These are phyloP conservation scores for Suhomyces ambrosiae DNA, from an alignment of 1,139 yeast genomes.

Conservation along the genomic window DNA sequence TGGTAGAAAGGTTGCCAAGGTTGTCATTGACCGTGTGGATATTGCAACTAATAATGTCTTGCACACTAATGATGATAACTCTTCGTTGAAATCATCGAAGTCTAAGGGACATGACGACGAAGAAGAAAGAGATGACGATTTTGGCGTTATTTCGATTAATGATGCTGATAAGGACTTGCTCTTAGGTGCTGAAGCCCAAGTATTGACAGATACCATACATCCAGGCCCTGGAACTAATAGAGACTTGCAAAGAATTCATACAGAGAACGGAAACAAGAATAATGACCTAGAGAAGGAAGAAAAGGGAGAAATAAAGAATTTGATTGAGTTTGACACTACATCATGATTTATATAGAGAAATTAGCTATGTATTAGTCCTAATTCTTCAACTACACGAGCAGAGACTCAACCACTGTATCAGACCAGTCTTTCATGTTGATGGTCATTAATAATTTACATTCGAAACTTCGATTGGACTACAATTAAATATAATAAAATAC, in stretches of 20 bases:
- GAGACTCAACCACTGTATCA: no score
- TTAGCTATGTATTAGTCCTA: neutral
- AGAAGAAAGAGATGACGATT: constrained; percentile 51
- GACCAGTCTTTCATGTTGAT: no score
- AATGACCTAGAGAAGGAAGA: neutral
- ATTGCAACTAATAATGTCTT: constrained; percentile 42
- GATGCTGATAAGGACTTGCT: constrained; percentile 50
- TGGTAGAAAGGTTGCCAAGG: constrained; percentile 86
- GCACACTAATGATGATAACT: constrained; percentile 22
- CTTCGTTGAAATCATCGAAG: constrained; percentile 31
- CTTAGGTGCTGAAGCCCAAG: constrained; percentile 51
- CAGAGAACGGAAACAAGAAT: constrained; percentile 15
- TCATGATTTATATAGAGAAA: neutral
- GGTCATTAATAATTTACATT: neutral
- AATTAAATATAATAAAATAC: constrained; percentile 6
- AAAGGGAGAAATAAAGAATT: constrained; percentile 4
- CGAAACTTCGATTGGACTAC: constrained; percentile 1
- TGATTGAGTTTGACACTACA: constrained; percentile 10
- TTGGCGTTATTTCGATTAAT: constrained; percentile 48
- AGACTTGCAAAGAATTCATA: constrained; percentile 32
- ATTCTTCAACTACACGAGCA: no score
- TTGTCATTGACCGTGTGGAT: constrained; percentile 85
- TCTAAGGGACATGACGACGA: constrained; percentile 38
- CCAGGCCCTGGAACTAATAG: constrained; percentile 16
- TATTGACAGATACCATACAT: constrained; percentile 25